Percentiles rank a stretch among this genome's conserved stretches.
Evolutionary conservation across 176 grass and related monocot genomes (phyloP).

Genomic region (Triticum dicoccoides): DNA sequence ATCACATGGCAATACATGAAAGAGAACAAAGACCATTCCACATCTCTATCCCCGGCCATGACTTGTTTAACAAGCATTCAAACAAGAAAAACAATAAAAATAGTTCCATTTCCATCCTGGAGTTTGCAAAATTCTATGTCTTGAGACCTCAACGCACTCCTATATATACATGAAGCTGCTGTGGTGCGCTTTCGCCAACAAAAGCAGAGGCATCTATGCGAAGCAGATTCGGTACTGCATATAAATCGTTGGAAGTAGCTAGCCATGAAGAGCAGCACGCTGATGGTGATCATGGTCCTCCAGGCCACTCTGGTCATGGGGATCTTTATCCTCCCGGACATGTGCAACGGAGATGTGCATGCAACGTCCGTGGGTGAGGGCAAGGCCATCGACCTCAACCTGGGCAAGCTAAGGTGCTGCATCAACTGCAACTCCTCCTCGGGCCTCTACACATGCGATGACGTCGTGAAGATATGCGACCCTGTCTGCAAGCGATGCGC

Average conservation of each 20-base stretch:
- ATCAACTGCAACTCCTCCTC: constrained; percentile 39
- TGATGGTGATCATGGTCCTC: constrained; percentile 16
- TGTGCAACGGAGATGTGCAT: neutral
- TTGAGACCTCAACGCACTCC: neutral
- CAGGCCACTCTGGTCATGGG: constrained; percentile 10
- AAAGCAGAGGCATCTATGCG: too few relatives aligned
- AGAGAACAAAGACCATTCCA: too few relatives aligned
- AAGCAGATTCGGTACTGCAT: neutral
- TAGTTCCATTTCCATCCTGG: neutral
- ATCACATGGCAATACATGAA: too few relatives aligned
- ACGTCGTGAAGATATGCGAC: constrained; percentile 18
- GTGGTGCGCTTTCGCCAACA: neutral
- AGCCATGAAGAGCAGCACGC: constrained; percentile 23
- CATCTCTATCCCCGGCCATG: neutral
- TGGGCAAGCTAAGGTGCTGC: constrained; percentile 28
- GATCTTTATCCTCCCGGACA: neutral
- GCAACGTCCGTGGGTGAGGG: constrained; percentile 21
- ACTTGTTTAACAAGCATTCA: constrained; percentile 18
- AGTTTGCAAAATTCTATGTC: neutral
- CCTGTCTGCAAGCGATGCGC: constrained; percentile 27
- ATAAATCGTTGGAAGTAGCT: neutral
- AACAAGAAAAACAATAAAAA: neutral
- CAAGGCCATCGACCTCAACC: constrained; percentile 35
- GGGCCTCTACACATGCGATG: constrained; percentile 39
- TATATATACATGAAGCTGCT: neutral